These are phyloP conservation scores for Camillea tinctor DNA, from an alignment of 2,329 filamentous ascomycete species.

Conservation along the genomic window DNA sequence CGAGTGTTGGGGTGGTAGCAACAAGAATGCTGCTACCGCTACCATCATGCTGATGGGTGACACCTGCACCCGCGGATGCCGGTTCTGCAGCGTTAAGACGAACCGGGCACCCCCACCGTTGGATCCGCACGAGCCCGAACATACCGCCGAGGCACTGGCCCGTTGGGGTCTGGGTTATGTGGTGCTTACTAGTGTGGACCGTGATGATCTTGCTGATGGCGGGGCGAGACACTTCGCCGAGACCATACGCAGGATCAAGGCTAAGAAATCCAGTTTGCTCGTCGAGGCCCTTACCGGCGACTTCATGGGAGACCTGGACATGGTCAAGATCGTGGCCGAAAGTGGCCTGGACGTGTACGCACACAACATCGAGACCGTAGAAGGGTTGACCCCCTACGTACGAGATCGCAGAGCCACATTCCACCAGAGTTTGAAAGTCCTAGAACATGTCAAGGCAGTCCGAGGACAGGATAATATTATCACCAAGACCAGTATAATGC, in stretches of 20 bases:
- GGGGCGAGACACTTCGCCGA: constrained; percentile 89
- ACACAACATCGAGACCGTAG: constrained; percentile 95
- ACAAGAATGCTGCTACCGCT: constrained; percentile 87
- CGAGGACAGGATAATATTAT: constrained; percentile 69
- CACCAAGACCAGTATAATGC: constrained; percentile 98
- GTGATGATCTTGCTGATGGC: constrained; percentile 87
- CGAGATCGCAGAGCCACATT: constrained; percentile 89
- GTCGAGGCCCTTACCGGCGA: constrained; percentile 88
- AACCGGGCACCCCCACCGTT: constrained; percentile 71
- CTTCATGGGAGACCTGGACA: constrained; percentile 79
- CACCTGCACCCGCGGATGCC: constrained; percentile 92
- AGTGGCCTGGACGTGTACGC: constrained; percentile 95
- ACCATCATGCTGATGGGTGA: constrained; percentile 99
- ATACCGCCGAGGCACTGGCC: constrained; percentile 89
- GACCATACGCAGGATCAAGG: constrained; percentile 91
- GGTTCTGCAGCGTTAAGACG: constrained; percentile 97
- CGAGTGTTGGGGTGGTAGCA: constrained; percentile 92
- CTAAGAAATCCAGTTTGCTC: constrained; percentile 71
- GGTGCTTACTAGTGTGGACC: constrained; percentile 88
- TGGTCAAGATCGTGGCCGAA: constrained; percentile 79
- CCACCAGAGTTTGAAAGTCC: constrained; percentile 75
- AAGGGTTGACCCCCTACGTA: constrained; percentile 84
- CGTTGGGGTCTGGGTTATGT: constrained; percentile 96
- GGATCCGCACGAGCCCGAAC: constrained; percentile 93
- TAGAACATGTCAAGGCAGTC: constrained; percentile 78